Evolutionary conservation across 768 basidiomycete genomes (phyloP), one percentile per base, ranked within the genome.

Genomic region (Exsudoporus frostii): DNA sequence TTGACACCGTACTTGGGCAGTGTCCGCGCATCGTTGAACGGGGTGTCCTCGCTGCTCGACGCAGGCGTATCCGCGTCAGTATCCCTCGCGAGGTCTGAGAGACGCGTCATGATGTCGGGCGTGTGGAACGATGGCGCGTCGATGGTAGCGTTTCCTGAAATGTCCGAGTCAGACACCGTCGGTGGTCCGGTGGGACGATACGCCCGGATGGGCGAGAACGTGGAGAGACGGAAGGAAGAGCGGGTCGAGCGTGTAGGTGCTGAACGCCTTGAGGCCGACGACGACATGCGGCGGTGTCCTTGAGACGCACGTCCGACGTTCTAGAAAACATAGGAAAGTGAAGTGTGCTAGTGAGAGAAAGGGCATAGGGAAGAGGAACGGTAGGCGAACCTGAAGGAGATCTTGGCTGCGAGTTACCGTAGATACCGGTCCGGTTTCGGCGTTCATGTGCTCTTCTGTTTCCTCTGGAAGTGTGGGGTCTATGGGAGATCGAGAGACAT

Each of bases 381-480:
- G 13, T 19, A 50, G 33, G 19, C 59, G 7, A 53, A 71, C 69
- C 69, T 68, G 69, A 45, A 41, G 51, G 20, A 70, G 62, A 40
- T 67, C 67, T 51, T 66, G 69, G 34, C 67, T 68, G 15, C 48
- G 45, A 5, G 67, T 70, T 24, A 62, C 44, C 9, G 39, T 65
- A 17, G 58, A 53, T 10, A 8, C 22, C 9, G 51, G 37, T 7
- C 24, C 59, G 7, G 24, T 34, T 20, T 59, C 64, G 1, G 38
- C 41, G 17, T 55, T 39, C 24, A 24, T 37, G 8, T 57, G 37
- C 19, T 51, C 37, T 27, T 64, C 58, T 3, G 29, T 43, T 51
- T 54, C 60, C 33, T 60, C 66, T 19, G 33, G 41, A 4, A 55
- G 46, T 17, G 48, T 19, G 10, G 50, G 59, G 9, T 66, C 61